These are phyloP conservation scores for Starmera dryadoides DNA, from an alignment of 805 yeast species.

Conservation along the genomic window DNA sequence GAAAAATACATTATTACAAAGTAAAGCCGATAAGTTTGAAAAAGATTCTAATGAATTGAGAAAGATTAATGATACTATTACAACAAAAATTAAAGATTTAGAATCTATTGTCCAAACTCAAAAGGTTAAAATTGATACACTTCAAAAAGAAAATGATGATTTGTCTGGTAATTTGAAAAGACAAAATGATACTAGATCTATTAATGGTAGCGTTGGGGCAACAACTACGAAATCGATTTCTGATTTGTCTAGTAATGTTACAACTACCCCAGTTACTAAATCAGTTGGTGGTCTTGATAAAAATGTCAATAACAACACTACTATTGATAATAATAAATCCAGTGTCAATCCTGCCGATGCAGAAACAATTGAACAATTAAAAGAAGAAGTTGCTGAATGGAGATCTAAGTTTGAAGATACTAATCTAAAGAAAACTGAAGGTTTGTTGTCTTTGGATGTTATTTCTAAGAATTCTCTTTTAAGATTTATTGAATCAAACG, in stretches of 20 bases:
- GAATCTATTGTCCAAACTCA: constrained; percentile 3
- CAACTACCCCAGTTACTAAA: too few relatives aligned
- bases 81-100: constrained; percentile 11
- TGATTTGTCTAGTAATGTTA: too few relatives aligned
- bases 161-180: background rate
- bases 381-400: constrained; percentile 36
- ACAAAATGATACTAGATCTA: constrained; percentile 1
- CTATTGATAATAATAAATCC: background rate
- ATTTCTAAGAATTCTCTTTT: constrained; percentile 21
- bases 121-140: constrained; percentile 1
- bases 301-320: too few relatives aligned
- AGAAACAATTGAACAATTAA: constrained; percentile 27
- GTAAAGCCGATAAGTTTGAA: constrained; percentile 20
- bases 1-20: constrained; percentile 17
- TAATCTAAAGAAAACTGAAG: constrained; percentile 27
- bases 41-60: constrained; percentile 14
- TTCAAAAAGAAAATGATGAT: constrained; percentile 4
- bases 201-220: background rate
- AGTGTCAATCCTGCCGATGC: constrained; percentile 7
- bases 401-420: constrained; percentile 43
- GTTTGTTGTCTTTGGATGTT: constrained; percentile 14
- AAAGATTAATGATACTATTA: constrained; percentile 13
- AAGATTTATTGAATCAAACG: constrained; percentile 26
- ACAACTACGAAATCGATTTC: background rate
- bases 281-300: too few relatives aligned